Evolutionary conservation across 345 rosid species (phyloP).

Genomic region (Hibiscus trionum): DNA sequence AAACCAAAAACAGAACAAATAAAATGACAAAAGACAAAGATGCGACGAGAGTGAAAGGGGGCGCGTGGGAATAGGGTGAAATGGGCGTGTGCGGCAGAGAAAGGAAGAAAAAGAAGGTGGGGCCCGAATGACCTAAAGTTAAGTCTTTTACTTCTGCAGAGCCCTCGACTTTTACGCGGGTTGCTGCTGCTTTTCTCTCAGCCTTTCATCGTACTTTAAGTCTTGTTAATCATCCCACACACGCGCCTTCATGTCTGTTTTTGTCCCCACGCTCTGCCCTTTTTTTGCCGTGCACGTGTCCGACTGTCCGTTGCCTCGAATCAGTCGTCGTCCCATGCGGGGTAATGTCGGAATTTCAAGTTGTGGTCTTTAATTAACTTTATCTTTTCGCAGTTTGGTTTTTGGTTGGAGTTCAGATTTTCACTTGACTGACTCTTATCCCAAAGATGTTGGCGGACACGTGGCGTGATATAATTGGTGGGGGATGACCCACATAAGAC

Average conservation of each 20-base stretch:
- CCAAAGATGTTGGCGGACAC: too few relatives aligned
- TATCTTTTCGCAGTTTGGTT: neutral
- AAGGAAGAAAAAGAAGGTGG: neutral
- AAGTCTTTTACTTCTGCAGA: constrained; percentile 2
- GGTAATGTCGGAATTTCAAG: neutral
- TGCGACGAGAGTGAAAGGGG: neutral
- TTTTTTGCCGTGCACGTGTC: constrained; percentile 14
- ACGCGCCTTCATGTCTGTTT: constrained; percentile 15
- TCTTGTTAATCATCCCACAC: constrained; percentile 26
- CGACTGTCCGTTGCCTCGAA: neutral
- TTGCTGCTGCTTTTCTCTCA: neutral
- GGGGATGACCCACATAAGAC: constrained; percentile 22
- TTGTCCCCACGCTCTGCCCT: neutral
- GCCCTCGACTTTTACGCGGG: constrained; percentile 66
- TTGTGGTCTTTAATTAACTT: neutral
- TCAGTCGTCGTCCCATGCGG: neutral
- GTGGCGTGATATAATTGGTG: neutral
- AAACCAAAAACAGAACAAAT: too few relatives aligned
- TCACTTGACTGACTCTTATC: too few relatives aligned
- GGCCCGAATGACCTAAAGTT: constrained; percentile 12
- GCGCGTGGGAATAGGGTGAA: neutral
- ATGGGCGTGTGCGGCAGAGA: neutral
- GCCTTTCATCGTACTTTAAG: constrained; percentile 49
- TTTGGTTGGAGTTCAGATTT: too few relatives aligned
- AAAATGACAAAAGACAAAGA: too few relatives aligned